Evolutionary conservation across 176 grass and related monocot species (phyloP), one percentile per base, ranked within the genome.

Genomic region (Oryza rufipogon): DNA sequence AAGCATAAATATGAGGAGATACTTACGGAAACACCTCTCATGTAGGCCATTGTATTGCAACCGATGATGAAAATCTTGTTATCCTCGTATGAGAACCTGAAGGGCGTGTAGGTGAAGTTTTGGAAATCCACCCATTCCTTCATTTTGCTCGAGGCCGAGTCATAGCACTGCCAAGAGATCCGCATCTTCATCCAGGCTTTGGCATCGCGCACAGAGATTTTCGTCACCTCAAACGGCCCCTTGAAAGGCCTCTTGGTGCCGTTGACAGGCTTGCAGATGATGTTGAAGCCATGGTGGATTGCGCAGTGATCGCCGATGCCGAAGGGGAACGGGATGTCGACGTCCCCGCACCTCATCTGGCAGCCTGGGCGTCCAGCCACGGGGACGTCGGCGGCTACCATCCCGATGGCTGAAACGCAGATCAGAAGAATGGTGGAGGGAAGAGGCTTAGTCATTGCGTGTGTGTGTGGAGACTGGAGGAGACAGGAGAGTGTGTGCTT

Each of bases 81-180:
- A 39, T 68, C 65, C 44, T 0, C 13, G 0, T 6, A 2, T 25
- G 81, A 75, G 17, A 83, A 51, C 17, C 7, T 28, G 15, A 12
- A 83, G 0, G 17, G 9, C 1, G 60, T 11, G 6, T 7, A 0
- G 1, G 58, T 52, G 71, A 66, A 66, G 42, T 82, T 41, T 4
- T n/a, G 56, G 8, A 11, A 3, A 28, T 28, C 5, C 0, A 3
- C 0, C 6, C 2, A 7, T 2, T 0, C 7, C 0, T 4, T 0
- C 46, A 26, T 30, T 3, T 0, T 1, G 4, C 0, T 28, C 28
- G 28, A 28, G 0, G 0, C 0, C 6, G 0, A 1, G 7, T 14
- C 11, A 13, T 65, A 74, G 1, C 81, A 66, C 16, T 15, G 3
- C 71, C 26, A 11, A 0, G 26, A 4, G 12, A 83, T 75, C 0